Evolutionary conservation across 306 rosid species (phyloP), one percentile per base, ranked within the genome.

Genomic region (Potentilla sterilis): DNA sequence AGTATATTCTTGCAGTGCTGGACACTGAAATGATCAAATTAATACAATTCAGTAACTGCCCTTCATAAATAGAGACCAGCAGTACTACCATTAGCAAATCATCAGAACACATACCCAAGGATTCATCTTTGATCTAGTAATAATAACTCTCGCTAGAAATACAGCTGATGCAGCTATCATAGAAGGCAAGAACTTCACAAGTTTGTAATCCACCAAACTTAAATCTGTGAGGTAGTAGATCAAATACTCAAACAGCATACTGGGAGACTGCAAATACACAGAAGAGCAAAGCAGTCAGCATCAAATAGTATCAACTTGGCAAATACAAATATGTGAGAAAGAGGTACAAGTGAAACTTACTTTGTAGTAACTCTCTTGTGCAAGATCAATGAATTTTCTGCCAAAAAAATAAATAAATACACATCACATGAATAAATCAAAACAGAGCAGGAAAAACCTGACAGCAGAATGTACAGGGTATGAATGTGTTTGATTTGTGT

Each of bases 161-260:
- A 83, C 73, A 63, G 84, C 93, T 3, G 97, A 89, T 7, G 99
- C 96, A 4, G 99, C 97, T 51, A 92, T 86, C 83, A 86, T 68
- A 78, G 99, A 96, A 75, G 99, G 99, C 89, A 92, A 81, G 77
- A 86, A 90, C 76, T 90, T 96, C 7, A 96, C 88, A 64, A 90
- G 91, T 59, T 79, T 76, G 75, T 90, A 96, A 76, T 96, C 99
- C 83, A 96, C 78, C 75, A 92, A 85, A 80, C 99, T 92, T 72
- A 92, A 87, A 81, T 96, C 99, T 0, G 98, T 89, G 41, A 96
- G 93, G 76, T 91, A 92, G 90, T 61, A 48, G 46, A 89, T 69
- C 77, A 92, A 87, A 81, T 81, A 85, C 81, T 92, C 93, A 37
- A 90, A 85, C 70, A 83, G 92, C 74, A 89, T 58, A 42, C 75